Conservation (phyloP, 1,139 yeast species). For the Saccharomyces hybrid region DNA sequence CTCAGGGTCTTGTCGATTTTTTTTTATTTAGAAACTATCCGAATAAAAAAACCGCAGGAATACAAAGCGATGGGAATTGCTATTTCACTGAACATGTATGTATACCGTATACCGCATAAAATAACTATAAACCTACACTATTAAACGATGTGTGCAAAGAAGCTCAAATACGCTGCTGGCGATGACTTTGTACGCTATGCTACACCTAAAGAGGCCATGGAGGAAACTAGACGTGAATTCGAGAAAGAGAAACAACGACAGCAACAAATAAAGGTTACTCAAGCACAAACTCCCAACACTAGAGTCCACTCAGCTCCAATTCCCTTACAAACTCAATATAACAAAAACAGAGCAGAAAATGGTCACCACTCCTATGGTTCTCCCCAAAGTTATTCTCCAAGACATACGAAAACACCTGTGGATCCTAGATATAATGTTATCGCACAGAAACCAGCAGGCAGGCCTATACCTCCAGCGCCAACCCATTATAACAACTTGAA, state of each 20-base stretch:
- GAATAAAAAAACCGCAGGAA: background rate
- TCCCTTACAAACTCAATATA: background rate
- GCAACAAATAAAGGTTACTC: conserved; percentile 6
- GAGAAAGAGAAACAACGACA: conserved; percentile 20
- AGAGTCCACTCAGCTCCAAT: background rate
- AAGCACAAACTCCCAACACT: conserved; percentile 3
- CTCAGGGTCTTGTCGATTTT: background rate
- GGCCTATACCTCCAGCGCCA: background rate
- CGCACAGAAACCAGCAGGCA: background rate
- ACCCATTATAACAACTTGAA: background rate
- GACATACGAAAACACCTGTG: background rate
- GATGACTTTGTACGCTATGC: conserved; percentile 31
- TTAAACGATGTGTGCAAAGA: conserved; percentile 25
- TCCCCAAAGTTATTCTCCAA: background rate
- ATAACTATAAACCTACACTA: background rate
- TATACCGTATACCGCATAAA: background rate
- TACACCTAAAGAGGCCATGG: conserved; percentile 32
- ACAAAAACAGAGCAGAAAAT: background rate
- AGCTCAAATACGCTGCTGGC: conserved; percentile 30
- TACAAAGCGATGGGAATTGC: background rate
- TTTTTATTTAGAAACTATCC: background rate
- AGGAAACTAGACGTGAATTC: conserved; percentile 21
- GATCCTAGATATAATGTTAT: background rate
- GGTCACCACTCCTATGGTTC: background rate
- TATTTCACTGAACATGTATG: background rate